Percentiles rank a stretch among this genome's conserved stretches.
These are phyloP conservation scores for Canna indica DNA, from an alignment of 176 grass and related monocot species.

Conservation along the genomic window DNA sequence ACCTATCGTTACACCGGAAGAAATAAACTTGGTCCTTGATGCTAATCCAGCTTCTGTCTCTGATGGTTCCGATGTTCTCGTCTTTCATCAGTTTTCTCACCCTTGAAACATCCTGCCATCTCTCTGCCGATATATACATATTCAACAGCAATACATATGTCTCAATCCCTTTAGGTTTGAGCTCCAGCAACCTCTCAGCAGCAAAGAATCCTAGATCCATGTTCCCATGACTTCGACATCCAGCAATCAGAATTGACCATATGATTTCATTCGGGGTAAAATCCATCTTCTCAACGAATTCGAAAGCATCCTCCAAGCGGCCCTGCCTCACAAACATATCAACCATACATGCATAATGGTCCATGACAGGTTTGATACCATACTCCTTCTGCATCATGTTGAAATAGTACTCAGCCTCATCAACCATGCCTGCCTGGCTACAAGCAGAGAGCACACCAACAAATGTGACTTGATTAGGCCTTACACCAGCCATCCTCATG, in stretches of 20 bases:
- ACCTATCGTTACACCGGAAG: conserved; percentile 52
- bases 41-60: conserved; percentile 78
- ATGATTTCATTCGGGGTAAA: conserved; percentile 66
- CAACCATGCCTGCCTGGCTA: conserved; percentile 55
- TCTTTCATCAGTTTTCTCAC: conserved; percentile 65
- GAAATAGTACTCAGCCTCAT: conserved; percentile 63
- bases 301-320: conserved; percentile 62
- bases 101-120: conserved; percentile 52
- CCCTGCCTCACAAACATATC: conserved; percentile 75
- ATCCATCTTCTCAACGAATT: conserved; percentile 37
- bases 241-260: conserved; percentile 85
- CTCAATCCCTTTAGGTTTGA: conserved; percentile 66
- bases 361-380: conserved; percentile 48
- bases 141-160: conserved; percentile 74
- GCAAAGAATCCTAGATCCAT: conserved; percentile 68
- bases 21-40: conserved; percentile 61
- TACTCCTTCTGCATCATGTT: conserved; percentile 66
- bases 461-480: conserved; percentile 69
- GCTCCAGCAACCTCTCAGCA: conserved; percentile 46
- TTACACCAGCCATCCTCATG: conserved; percentile 58
- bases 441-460: conserved; percentile 79
- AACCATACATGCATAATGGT: conserved; percentile 77
- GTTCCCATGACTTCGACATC: conserved; percentile 70
- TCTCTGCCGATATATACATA: conserved; percentile 64
- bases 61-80: conserved; percentile 48